Evolutionary conservation across 2,329 filamentous ascomycete species (phyloP).

Genomic region (Orbilia brochopaga): DNA sequence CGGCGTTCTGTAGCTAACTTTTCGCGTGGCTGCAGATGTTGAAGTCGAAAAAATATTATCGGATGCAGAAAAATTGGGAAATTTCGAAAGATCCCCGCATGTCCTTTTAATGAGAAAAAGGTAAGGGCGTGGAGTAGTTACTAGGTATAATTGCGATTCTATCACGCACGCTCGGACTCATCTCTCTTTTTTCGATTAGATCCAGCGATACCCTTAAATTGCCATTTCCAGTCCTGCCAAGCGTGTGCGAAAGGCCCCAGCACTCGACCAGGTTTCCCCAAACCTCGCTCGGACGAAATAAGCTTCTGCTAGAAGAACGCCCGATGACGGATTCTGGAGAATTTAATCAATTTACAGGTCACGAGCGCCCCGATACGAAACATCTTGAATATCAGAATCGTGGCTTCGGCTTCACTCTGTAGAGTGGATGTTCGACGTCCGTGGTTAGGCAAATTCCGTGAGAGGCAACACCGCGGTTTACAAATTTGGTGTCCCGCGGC

Average conservation of each 20-base stretch:
- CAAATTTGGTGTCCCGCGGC: no score
- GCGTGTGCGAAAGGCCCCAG: slow-evolving; percentile 42
- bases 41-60: neutral
- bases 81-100: slow-evolving; percentile 30
- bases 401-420: no score
- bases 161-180: slow-evolving; percentile 33
- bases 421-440: no score
- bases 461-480: no score
- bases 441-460: no score
- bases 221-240: slow-evolving; percentile 9
- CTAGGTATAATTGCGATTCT: slow-evolving; percentile 37
- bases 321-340: neutral
- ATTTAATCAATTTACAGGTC: neutral
- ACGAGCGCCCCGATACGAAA: neutral
- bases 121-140: no score
- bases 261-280: slow-evolving; percentile 36
- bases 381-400: no score
- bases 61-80: slow-evolving; percentile 1
- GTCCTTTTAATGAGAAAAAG: slow-evolving; percentile 30
- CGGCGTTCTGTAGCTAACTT: no score
- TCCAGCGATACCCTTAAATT: slow-evolving; percentile 25
- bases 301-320: neutral
- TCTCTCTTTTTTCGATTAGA: slow-evolving; percentile 23
- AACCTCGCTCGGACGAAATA: slow-evolving; percentile 40
- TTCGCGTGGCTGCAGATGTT: no score